Base-by-base conservation (phyloP, 2,329 filamentous ascomycete genomes). In the Clonostachys rosea region DNA sequence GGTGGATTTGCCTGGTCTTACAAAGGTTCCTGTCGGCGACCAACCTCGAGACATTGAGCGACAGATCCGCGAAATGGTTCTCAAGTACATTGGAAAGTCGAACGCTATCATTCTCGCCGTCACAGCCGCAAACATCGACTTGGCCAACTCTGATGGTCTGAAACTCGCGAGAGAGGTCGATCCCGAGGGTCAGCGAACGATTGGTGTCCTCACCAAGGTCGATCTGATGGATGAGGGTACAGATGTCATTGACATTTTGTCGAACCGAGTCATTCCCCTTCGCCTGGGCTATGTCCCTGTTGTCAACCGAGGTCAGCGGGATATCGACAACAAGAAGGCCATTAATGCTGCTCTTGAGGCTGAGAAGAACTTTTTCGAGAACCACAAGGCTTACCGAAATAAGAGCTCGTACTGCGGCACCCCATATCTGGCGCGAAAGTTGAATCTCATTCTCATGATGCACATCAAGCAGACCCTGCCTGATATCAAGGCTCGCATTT, bases 361-460 rank as follows among this genome's bases (percentile, higher is more conserved):
- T 45, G 94, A 99, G 76, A 95, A 90, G 78, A 86, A 88, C 65
- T 99, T 96, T 68, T 99, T 99, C 66, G 94, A 99, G 61, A 92
- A 92, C 68, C 94, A 99, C 80, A 95, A 95, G 74, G 92, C 94
- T 34, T 99, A 99, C 71, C 83, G 91, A 51, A 99, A 97, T 73
- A 99, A 99, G 83, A 91, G 90, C 64, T 89, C 91, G 6, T 99
- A 99, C 78, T 99, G 94, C 69, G 94, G 94, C 67, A 99, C 94
- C 4, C 94, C 94, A 5, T 99, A 99, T 64, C 77, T 99, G 50
- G 94, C 94, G 5, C 85, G 92, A 57, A 99, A 99, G 73, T 82
- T 99, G 50, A 99, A 99, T 71, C 78, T 99, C 60, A 97, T 99
- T 63, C 80, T 99, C 57, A 97, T 99, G 92, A 99, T 99, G 94